Base-by-base conservation (phyloP, 192 early-diverging fungal genomes). In the Dimargaris cristalligena region DNA sequence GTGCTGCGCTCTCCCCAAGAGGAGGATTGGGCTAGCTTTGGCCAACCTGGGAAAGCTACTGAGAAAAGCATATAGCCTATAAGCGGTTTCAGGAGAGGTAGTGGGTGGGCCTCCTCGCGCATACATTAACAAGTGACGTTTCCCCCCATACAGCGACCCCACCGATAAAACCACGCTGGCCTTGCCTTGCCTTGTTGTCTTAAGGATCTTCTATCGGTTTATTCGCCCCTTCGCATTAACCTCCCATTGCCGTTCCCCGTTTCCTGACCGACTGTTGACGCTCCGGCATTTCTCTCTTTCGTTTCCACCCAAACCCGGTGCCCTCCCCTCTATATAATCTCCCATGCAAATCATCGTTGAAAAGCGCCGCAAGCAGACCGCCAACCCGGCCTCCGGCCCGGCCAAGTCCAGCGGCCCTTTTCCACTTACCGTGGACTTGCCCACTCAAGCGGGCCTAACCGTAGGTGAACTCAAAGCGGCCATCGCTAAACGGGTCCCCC, bases 381-480 rank as follows among this genome's bases (percentile, higher is more conserved):
- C 30, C 29, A 22, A 23, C 13, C 23, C 51, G 22, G 51, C 51
- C 26, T 1, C 22, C 14, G 31, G 3, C 31, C 14, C 31, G 31
- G 31, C 20, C 16, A 22, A 23, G n/a, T 22, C 18, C 13, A 4
- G 47, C 23, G 54, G 54, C 23, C 54, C 54, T 0, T 56, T 56
- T 14, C 74, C 70, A 26, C 58, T 86, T 41, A 75, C 71, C 0
- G 64, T 89, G 20, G 84, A 87, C 47, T 59, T 90, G 0, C 58
- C 77, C 13, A 65, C 67, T 22, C 70, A 69, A 50, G 71, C 86
- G 30, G n/a, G n/a, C n/a, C n/a, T n/a, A n/a, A 84, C 78, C 3
- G 81, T 87, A 23, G 76, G 76, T 28, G 80, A 88, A 41, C 78
- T 95, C 41, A 74, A 82, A 58, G 64, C 65, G 22, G 83, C 81